Conservation (phyloP, 805 yeast genomes). For the Naumovozyma castellii region DNA sequence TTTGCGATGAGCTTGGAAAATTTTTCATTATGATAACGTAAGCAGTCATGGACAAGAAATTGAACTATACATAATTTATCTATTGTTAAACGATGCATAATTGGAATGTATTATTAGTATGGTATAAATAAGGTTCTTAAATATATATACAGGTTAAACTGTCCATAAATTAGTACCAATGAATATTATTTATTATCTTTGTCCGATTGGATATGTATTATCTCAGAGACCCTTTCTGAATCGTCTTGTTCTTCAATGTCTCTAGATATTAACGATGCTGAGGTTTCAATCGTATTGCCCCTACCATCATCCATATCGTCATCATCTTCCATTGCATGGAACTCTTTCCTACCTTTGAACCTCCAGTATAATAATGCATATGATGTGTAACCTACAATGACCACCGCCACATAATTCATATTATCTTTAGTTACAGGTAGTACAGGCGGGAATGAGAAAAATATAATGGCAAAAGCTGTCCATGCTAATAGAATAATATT, state of each 20-base stretch:
- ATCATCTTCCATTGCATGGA: constrained; percentile 25
- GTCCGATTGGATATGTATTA: neutral
- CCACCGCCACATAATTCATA: constrained; percentile 63
- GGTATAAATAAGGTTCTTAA: too few species aligned
- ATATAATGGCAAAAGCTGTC: constrained; percentile 49
- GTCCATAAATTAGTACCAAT: too few species aligned
- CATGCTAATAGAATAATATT: constrained; percentile 45
- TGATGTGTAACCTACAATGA: constrained; percentile 37
- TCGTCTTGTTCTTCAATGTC: neutral
- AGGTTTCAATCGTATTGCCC: neutral
- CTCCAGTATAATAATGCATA: constrained; percentile 47
- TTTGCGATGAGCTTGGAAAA: constrained; percentile 6
- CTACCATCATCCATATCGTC: constrained; percentile 3
- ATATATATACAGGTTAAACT: too few species aligned
- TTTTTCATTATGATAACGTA: neutral
- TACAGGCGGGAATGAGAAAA: constrained; percentile 55
- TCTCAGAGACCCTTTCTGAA: neutral
- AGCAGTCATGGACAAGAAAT: neutral
- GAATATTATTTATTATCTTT: neutral
- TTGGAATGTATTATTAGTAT: too few species aligned
- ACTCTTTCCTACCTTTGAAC: constrained; percentile 30
- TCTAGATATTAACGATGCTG: neutral
- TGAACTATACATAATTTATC: too few species aligned
- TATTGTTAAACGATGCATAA: too few species aligned
- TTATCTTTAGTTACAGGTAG: constrained; percentile 52